Evolutionary conservation across 2,329 filamentous ascomycete genomes (phyloP), one percentile per base, ranked within the genome.

Genomic region (Aspergillus persii): DNA sequence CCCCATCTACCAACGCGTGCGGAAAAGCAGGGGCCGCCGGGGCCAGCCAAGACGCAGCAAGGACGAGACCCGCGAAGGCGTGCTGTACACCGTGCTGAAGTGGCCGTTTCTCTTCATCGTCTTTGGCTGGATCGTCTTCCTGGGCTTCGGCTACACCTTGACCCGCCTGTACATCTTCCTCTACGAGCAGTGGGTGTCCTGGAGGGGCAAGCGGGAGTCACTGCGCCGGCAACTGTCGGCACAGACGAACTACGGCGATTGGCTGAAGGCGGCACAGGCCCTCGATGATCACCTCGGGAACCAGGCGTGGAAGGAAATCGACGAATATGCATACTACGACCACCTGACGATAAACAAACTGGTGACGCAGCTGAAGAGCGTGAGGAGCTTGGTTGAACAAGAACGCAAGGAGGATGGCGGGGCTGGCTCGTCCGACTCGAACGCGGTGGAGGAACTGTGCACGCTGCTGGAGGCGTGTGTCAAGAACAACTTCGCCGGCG

Each of bases 401-500:
- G 73, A 75, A 29, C 72, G 79, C 3, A 60, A 62, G 23, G 61
- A 68, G 31, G 67, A 64, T 5, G 54, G 55, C 5, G 54, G 55
- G 59, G 52, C 66, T 8, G 63, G 62, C 29, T 58, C 65, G 23
- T 62, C 61, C 18, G 73, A 76, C 8, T 73, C 77, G 53, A 79
- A 83, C 59, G 83, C 88, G 0, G 80, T 92, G 2, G 89, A 94
- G 63, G 91, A 95, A 56, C 81, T 99, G 56, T 89, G 87, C 62
- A 83, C 84, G 0, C 77, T 98, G 60, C 80, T 96, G 23, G 92
- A 96, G 78, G 91, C 91, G 12, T 98, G 93, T 72, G 89, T 97
- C 68, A 99, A 97, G 83, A 96, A 93, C 76, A 98, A 99, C 72
- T 99, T 98, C 76, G 92, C 91, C 18, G 95, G 95, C 0, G 88